Base-by-base conservation (phyloP, 73 alveolate species). In the Paramecium sexaurelia region DNA sequence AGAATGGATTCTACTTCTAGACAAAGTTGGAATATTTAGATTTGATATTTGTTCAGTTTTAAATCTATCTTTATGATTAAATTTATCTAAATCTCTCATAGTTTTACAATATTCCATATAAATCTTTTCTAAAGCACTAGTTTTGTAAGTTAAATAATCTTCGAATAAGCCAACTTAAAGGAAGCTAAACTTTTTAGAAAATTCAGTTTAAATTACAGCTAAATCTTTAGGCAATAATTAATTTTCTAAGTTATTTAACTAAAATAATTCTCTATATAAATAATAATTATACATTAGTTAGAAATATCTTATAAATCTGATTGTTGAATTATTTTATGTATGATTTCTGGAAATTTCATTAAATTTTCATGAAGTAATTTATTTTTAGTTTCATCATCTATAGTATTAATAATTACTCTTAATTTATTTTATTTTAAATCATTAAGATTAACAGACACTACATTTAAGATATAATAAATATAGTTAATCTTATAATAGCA, bases 301-400 rank as follows among this genome's bases (percentile, higher is more conserved):
- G 20, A 15, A 13, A 24, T 8, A 61, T 61, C 47, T 26, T 61
- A 17, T 22, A 10, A 26, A 61, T 61, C 17, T n/a, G n/a, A n/a
- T n/a, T n/a, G n/a, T 29, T 29, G 39, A 22, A 7, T 61, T 61
- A 61, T 32, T 22, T 1, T 0, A 61, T 61, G 20, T 61, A 26
- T 32, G 47, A 61, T 61, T 26, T 10, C 10, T 11, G 83, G 83
- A 26, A 61, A 61, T 61, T 32, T 61, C 83, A 61, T 61, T 26
- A 61, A 32, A 3, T 61, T 45, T 61, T 61, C 83, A 61, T 61
- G 83, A 9, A 61, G 11, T 11, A 61, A 32, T 27, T 26, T 29
- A 61, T 61, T 61, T 32, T 61, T 61, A 15, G 83, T 61, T 61
- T 61, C 83, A 61, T 61, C 83, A 29, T 61, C 83, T 29, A 61